Percentiles rank a stretch among this genome's conserved stretches.
phyloP scores from a whole-genome alignment of 345 rosid genomes.

The Boechera divaricarpa region DNA sequence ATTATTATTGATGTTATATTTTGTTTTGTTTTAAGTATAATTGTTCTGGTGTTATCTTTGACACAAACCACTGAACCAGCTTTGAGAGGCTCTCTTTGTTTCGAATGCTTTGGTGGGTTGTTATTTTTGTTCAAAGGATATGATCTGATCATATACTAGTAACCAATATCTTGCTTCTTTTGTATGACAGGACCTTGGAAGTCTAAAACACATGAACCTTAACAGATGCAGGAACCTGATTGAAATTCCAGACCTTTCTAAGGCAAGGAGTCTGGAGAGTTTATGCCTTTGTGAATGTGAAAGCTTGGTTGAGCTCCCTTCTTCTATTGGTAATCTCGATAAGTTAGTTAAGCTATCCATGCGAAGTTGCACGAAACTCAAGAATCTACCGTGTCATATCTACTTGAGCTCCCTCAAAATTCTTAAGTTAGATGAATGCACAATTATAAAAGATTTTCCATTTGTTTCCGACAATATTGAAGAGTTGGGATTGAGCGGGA shows the following conservation, averaged over 20 bases:
- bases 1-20: neutral
- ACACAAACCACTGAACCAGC: neutral
- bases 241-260: conserved; percentile 38
- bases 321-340: conserved; percentile 31
- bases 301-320: conserved; percentile 36
- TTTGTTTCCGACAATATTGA: conserved; percentile 29
- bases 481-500: conserved; percentile 14
- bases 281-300: conserved; percentile 21
- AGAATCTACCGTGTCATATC: conserved; percentile 29
- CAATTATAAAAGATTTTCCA: conserved; percentile 32
- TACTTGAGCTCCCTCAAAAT: neutral
- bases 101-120: neutral
- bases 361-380: conserved; percentile 25
- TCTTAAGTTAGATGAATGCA: conserved; percentile 37
- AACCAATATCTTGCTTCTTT: neutral
- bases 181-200: conserved; percentile 32
- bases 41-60: neutral
- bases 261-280: conserved; percentile 29
- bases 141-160: neutral
- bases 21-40: neutral
- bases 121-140: neutral
- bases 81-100: neutral
- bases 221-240: conserved; percentile 31
- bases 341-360: conserved; percentile 35
- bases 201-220: conserved; percentile 30